Conservation (phyloP, 371 early-diverging fungal genomes). For the Smittium culicis region DNA sequence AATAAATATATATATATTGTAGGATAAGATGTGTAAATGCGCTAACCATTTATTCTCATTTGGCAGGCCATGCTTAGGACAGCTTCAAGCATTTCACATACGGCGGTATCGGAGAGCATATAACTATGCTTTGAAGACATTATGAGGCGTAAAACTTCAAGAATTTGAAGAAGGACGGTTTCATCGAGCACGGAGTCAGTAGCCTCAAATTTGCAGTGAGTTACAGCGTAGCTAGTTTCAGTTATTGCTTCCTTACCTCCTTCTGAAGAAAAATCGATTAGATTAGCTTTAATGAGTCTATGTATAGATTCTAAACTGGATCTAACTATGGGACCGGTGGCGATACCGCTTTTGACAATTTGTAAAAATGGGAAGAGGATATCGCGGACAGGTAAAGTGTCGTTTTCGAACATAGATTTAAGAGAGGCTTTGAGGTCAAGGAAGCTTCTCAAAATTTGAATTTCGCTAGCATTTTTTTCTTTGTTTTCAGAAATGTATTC, state of each 20-base stretch:
- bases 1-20: too few species aligned
- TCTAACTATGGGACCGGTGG: slow-evolving; percentile 87
- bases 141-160: slow-evolving; percentile 61
- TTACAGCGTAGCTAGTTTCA: slow-evolving; percentile 52
- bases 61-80: slow-evolving; percentile 92
- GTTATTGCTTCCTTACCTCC: slow-evolving; percentile 18
- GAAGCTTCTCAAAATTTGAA: slow-evolving; percentile 26
- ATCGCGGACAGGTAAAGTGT: slow-evolving; percentile 47
- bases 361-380: slow-evolving; percentile 80
- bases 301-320: slow-evolving; percentile 78
- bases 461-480: slow-evolving; percentile 3
- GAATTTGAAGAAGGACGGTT: slow-evolving; percentile 72
- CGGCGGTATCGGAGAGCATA: slow-evolving; percentile 69
- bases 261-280: slow-evolving; percentile 48
- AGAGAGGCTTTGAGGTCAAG: slow-evolving; percentile 34
- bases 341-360: slow-evolving; percentile 79
- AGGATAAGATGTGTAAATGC: too few species aligned
- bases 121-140: slow-evolving; percentile 50
- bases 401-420: slow-evolving; percentile 18
- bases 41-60: slow-evolving; percentile 66
- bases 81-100: slow-evolving; percentile 93
- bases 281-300: slow-evolving; percentile 70
- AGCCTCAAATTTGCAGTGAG: slow-evolving; percentile 89
- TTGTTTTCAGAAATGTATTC: slow-evolving; percentile 19
- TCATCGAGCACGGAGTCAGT: slow-evolving; percentile 87